Base-by-base conservation (phyloP, 306 rosid species). In the Phaseolus lunatus region DNA sequence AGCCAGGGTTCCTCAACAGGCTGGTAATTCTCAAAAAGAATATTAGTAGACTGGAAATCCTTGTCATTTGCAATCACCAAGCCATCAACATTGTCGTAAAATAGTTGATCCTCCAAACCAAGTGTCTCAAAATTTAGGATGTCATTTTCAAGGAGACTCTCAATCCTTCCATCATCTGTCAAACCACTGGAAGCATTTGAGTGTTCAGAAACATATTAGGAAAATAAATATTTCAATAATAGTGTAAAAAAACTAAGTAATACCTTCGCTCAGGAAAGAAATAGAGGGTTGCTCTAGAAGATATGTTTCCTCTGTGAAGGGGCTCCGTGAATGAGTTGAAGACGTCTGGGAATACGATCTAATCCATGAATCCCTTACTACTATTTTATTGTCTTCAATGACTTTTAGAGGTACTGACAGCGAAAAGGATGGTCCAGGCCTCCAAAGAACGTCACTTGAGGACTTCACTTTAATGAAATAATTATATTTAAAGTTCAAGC, bases 171-270 rank as follows among this genome's bases (percentile, higher is more conserved):
- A 56, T 89, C 92, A 90, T 88, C 97, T 95, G 97, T 91, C 96
- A 92, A 95, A 90, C 82, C 90, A 95, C 97, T 95, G 99, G 86
- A 93, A 88, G 88, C 90, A 93, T 90, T 90, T 95, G 93, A 95
- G 99, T 90, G 93, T 92, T 92, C 93, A 95, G 97, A 90, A 85
- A 87, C 96, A 95, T 79, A 83, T 83, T 84, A 78, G 67, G 81
- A 69, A 82, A 75, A 48, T 67, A 68, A 82, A 69, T 41, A 79
- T 84, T 71, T 70, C 35, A 71, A 77, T 71, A 72, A 37, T 64
- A 71, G 71, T 65, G 63, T 66, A 83, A 45, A 62, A 77, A 49
- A 48, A 82, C 62, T 82, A 85, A 84, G 75, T 69, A 83, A 77
- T 91, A 95, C 99, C 97, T 88, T 76, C 67, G 70, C 82, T 83